These are phyloP conservation scores for Allium cepa DNA, from an alignment of 106 monocot genomes.

Conservation along the genomic window DNA sequence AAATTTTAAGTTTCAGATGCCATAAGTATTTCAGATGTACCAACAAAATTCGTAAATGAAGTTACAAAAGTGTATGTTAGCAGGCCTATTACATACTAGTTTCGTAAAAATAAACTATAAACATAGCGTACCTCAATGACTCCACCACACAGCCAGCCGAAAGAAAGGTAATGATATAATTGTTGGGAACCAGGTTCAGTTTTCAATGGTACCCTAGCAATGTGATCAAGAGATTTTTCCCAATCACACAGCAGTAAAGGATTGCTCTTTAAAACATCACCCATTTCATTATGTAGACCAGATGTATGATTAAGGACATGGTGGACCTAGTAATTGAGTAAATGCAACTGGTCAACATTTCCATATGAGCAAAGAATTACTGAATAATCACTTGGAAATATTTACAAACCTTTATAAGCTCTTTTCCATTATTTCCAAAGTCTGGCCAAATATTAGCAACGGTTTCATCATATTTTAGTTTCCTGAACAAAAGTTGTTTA, in stretches of 20 bases:
- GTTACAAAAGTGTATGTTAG: too few species aligned
- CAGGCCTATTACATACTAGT: too few species aligned
- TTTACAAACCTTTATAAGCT: constrained; percentile 60
- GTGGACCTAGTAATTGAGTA: constrained; percentile 44
- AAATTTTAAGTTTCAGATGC: too few species aligned
- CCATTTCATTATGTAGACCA: constrained; percentile 81
- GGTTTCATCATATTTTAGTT: constrained; percentile 69
- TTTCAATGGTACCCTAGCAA: constrained; percentile 49
- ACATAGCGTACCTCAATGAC: constrained; percentile 66
- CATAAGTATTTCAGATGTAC: too few species aligned
- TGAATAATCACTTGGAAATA: too few species aligned
- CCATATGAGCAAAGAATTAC: too few species aligned
- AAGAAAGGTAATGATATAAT: constrained; percentile 90
- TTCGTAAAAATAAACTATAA: too few species aligned
- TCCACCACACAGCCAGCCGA: constrained; percentile 99
- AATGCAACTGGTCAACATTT: background rate
- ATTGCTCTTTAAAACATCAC: constrained; percentile 45
- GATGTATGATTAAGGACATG: constrained; percentile 97
- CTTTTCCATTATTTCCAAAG: constrained; percentile 63
- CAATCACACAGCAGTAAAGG: constrained; percentile 79
- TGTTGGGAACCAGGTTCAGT: constrained; percentile 70
- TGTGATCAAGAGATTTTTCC: constrained; percentile 70
- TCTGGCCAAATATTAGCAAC: constrained; percentile 92
- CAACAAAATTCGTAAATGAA: too few species aligned
- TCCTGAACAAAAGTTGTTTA: constrained; percentile 28